A percentile compares a stretch with the other conserved stretches of the same genome.
Conservation (phyloP, 169 alveolate species). For the Eimeria maxima region DNA sequence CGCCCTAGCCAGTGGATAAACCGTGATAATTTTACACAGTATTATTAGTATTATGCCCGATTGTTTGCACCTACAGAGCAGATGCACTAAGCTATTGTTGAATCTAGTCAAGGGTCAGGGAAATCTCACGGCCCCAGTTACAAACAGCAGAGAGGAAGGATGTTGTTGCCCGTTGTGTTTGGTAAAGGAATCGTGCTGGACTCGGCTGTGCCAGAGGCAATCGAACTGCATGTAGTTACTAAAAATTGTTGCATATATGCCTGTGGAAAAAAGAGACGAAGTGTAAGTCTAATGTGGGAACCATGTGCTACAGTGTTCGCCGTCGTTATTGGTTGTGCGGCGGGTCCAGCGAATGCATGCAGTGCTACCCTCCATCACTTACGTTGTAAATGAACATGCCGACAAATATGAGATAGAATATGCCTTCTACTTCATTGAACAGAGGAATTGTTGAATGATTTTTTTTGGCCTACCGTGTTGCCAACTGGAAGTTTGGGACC, state of each 20-base stretch:
- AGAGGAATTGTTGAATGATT: not conserved
- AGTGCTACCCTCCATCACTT: not conserved
- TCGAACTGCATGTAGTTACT: not conserved
- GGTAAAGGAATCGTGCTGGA: not conserved
- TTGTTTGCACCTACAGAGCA: not conserved
- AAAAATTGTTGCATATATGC: not conserved
- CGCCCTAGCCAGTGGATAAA: not conserved
- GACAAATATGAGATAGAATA: not conserved
- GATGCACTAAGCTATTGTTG: not conserved
- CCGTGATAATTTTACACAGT: not conserved
- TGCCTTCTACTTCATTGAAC: not conserved
- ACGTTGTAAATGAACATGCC: not conserved
- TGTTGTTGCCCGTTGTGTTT: too few species aligned
- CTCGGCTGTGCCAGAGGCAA: not conserved
- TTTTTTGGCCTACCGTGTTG: not conserved
- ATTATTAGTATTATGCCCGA: not conserved
- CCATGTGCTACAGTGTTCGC: not conserved
- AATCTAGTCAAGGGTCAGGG: too few species aligned
- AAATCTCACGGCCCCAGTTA: not conserved
- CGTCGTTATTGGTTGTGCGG: not conserved
- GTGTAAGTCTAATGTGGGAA: not conserved
- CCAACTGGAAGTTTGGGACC: not conserved
- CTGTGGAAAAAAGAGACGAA: not conserved
- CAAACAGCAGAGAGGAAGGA: not conserved
- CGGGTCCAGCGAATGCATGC: not conserved